Evolutionary conservation across 257 asterid species (phyloP).

Genomic region (Ehretia macrophylla): DNA sequence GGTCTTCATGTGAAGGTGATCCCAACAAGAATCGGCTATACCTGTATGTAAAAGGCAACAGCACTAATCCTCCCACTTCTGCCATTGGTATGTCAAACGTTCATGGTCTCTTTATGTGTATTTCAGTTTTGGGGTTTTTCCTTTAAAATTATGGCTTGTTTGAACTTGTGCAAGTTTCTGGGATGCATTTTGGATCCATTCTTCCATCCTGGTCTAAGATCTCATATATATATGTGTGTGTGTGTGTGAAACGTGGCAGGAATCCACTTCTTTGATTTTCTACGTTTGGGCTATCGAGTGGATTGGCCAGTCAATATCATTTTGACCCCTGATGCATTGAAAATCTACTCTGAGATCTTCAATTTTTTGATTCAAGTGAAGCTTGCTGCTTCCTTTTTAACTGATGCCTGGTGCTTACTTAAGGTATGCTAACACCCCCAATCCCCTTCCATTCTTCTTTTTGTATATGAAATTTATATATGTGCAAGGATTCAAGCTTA

Average conservation of each 20-base stretch:
- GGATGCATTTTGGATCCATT: neutral
- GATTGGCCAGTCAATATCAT: slow-evolving; percentile 93
- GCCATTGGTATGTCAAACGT: slow-evolving; percentile 38
- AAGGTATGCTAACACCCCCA: slow-evolving; percentile 50
- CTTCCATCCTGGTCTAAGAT: neutral
- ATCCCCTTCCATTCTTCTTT: slow-evolving; percentile 1
- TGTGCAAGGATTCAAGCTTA: neutral
- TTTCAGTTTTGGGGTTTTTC: neutral
- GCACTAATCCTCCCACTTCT: slow-evolving; percentile 39
- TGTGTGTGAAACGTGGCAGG: slow-evolving; percentile 43
- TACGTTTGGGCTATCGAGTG: slow-evolving; percentile 91
- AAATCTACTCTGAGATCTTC: slow-evolving; percentile 75
- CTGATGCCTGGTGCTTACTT: slow-evolving; percentile 75
- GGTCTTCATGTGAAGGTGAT: slow-evolving; percentile 97
- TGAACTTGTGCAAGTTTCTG: slow-evolving; percentile 9
- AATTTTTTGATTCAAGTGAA: slow-evolving; percentile 87
- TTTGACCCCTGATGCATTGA: slow-evolving; percentile 73
- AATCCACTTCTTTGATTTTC: slow-evolving; percentile 68
- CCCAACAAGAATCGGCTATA: slow-evolving; percentile 67
- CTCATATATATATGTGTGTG: slow-evolving; percentile 12
- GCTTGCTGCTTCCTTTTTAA: slow-evolving; percentile 88
- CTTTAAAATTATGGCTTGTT: slow-evolving; percentile 4
- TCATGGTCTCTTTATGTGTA: slow-evolving; percentile 5
- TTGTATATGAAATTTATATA: neutral
- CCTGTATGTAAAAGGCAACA: slow-evolving; percentile 62